Base-by-base conservation (phyloP, 345 rosid genomes). In the Pugionium dolabratum region DNA sequence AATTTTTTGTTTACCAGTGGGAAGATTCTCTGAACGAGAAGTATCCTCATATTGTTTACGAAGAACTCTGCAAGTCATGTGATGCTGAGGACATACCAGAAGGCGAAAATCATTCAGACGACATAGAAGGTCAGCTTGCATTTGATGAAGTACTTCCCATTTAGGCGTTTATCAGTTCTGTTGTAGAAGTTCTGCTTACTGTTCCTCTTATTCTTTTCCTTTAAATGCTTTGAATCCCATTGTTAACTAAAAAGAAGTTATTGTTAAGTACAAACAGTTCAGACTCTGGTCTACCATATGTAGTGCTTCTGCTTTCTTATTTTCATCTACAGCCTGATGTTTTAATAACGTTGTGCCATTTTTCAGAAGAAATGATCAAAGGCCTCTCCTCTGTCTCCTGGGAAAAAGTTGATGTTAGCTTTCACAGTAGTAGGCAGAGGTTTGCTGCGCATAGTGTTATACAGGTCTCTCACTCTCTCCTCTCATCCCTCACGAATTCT, bases 321-420 rank as follows among this genome's bases (percentile, higher is more conserved):
- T n/a, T 46, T 11, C 11, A 58, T 57, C 6, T 8, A 11, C 59
- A 28, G 48, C 51, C 25, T 18, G 59, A 9, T 32, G 59, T 35
- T 42, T 51, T 42, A 51, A 57, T 7, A 43, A 37, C n/a, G 8
- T 37, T 45, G 40, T 51, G 18, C 41, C 56, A 40, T 71, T 71
- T 59, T 71, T 81, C 86, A 94, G 97, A 87, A 78, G 95, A 83
- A 66, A 80, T 94, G 73, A 81, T 91, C 70, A 86, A 64, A 30
- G 87, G 91, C 35, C 78, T 95, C 55, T 91, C 98, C 49, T 81
- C 81, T 26, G 87, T 95, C 41, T 81, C 99, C 48, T 95, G 99
- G 98, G 94, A 95, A 65, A 95, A 95, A 69, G 71, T 95, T 41
- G 99, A 91, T 71, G 99, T 89, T 76, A 91, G 97, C 77, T 91